A percentile compares a stretch with the other conserved stretches of the same genome.
Conservation (phyloP, 495 filamentous ascomycete species). For the Neurospora tetraspora region DNA sequence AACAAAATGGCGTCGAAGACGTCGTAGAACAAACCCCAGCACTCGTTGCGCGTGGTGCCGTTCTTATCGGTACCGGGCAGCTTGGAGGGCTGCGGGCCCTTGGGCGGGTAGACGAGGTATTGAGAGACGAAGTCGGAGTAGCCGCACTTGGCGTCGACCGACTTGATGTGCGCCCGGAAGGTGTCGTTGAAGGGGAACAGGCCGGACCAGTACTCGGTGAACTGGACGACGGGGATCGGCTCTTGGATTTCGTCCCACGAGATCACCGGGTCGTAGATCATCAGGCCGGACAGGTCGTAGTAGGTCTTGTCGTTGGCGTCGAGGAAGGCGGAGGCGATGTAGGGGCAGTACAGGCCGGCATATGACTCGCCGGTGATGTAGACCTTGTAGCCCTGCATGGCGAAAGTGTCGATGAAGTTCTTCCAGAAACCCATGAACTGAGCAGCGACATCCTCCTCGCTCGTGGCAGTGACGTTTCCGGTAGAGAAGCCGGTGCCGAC, state of each 20-base stretch:
- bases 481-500: slow-evolving; percentile 66
- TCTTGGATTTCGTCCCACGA: slow-evolving; percentile 38
- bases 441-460: slow-evolving; percentile 52
- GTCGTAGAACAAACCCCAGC: slow-evolving; percentile 40
- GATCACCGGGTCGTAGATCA: slow-evolving; percentile 61
- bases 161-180: slow-evolving; percentile 49
- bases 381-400: slow-evolving; percentile 50
- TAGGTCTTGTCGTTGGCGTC: slow-evolving; percentile 55
- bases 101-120: slow-evolving; percentile 60
- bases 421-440: slow-evolving; percentile 66
- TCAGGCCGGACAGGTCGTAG: slow-evolving; percentile 56
- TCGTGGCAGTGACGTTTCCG: slow-evolving; percentile 48
- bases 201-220: slow-evolving; percentile 49
- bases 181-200: slow-evolving; percentile 59
- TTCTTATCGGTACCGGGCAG: slow-evolving; percentile 11
- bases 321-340: slow-evolving; percentile 67
- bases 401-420: slow-evolving; percentile 60
- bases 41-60: slow-evolving; percentile 14
- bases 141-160: slow-evolving; percentile 48
- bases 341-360: slow-evolving; percentile 70
- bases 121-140: slow-evolving; percentile 51
- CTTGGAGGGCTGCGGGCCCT: slow-evolving; percentile 41
- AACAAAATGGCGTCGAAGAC: slow-evolving; percentile 42
- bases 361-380: slow-evolving; percentile 65
- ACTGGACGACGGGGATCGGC: slow-evolving; percentile 48